phyloP scores from a whole-genome alignment of 768 basidiomycete genomes.

The Rhodotorula diobovata region DNA sequence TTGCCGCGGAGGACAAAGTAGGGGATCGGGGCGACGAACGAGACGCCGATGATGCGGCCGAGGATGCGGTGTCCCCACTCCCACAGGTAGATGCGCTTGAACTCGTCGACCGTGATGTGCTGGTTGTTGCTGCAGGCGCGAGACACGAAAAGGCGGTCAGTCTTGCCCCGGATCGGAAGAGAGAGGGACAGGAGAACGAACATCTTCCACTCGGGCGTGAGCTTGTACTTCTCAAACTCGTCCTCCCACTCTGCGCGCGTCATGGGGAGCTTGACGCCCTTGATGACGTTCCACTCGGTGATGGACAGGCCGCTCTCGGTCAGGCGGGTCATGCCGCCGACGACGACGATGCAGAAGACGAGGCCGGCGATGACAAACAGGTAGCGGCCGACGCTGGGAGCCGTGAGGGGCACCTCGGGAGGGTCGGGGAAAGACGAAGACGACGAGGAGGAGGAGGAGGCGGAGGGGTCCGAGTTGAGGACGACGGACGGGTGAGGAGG shows the following conservation, averaged over 20 bases:
- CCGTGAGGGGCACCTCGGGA: slow-evolving; percentile 29
- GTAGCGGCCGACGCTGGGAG: slow-evolving; percentile 55
- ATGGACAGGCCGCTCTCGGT: slow-evolving; percentile 97
- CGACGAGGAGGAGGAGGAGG: slow-evolving; percentile 16
- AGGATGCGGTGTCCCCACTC: slow-evolving; percentile 95
- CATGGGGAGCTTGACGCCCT: slow-evolving; percentile 80
- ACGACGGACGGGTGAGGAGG: slow-evolving; percentile 51
- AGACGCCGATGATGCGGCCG: slow-evolving; percentile 76
- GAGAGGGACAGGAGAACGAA: slow-evolving; percentile 53
- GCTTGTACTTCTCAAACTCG: slow-evolving; percentile 91
- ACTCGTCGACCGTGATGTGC: slow-evolving; percentile 77
- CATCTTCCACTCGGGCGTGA: slow-evolving; percentile 93
- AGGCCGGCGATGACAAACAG: slow-evolving; percentile 76
- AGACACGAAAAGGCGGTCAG: background rate
- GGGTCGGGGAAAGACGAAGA: slow-evolving; percentile 6
- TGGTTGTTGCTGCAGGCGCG: slow-evolving; percentile 67
- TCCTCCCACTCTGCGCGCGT: slow-evolving; percentile 68
- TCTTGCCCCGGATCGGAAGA: background rate
- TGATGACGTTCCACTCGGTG: slow-evolving; percentile 93
- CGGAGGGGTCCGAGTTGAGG: slow-evolving; percentile 35
- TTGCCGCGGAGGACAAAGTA: slow-evolving; percentile 51
- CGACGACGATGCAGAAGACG: slow-evolving; percentile 86
- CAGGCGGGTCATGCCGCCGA: slow-evolving; percentile 91
- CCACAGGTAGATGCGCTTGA: slow-evolving; percentile 96
- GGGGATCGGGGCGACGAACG: slow-evolving; percentile 58